phyloP scores from a whole-genome alignment of 306 rosid species.

The Delonix regia region DNA sequence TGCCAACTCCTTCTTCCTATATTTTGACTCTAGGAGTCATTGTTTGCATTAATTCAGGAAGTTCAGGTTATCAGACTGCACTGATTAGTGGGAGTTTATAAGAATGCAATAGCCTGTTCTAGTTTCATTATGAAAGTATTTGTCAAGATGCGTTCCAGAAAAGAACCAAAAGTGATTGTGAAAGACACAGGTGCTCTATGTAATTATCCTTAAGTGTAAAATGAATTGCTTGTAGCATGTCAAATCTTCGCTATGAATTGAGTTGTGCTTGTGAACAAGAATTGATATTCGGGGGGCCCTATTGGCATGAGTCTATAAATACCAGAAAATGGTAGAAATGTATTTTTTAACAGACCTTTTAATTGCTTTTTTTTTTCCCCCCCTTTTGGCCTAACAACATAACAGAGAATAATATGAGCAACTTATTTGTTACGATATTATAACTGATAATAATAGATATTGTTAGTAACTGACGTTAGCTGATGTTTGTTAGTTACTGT shows the following conservation, averaged over 20 bases:
- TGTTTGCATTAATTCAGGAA: neutral
- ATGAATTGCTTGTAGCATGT: neutral
- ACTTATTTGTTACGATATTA: too few species aligned
- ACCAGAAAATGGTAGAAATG: neutral
- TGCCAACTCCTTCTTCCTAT: neutral
- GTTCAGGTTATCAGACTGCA: neutral
- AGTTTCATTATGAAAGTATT: neutral
- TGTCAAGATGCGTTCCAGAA: neutral
- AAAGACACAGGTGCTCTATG: neutral
- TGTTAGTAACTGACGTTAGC: too few species aligned
- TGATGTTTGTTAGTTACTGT: too few species aligned
- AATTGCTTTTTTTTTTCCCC: neutral
- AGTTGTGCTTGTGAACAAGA: neutral
- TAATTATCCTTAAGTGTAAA: neutral
- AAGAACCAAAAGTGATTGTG: neutral
- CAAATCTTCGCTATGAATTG: neutral
- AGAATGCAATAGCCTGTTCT: neutral
- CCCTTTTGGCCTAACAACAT: neutral
- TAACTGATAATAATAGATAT: too few species aligned
- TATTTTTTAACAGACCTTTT: neutral
- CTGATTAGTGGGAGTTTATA: neutral
- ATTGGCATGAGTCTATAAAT: neutral
- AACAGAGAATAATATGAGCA: conserved; percentile 3
- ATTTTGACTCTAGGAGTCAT: neutral
- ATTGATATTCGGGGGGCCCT: neutral